These are phyloP conservation scores for Sclerotinia subarctica DNA, from an alignment of 2,329 filamentous ascomycete species.

Conservation along the genomic window DNA sequence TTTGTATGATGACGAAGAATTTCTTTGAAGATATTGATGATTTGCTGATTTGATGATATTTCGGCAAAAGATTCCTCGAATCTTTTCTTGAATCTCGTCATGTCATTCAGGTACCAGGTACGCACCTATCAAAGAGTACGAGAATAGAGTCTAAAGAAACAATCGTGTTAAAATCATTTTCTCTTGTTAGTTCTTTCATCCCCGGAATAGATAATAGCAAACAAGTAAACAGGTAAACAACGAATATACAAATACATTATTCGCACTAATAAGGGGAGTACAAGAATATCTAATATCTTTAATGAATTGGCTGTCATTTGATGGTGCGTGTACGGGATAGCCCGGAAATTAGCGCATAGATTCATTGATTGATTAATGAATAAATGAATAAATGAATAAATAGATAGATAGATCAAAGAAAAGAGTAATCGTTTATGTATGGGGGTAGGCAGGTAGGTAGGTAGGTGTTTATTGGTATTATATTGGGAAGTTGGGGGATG, in stretches of 20 bases:
- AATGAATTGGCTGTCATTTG: neutral
- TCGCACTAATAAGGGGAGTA: neutral
- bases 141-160: neutral
- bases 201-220: neutral
- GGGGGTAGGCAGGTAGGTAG: too few relatives aligned
- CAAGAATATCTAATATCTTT: too few relatives aligned
- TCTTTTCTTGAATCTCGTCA: neutral
- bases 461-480: neutral
- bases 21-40: slow-evolving; percentile 1
- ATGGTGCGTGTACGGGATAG: neutral
- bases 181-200: neutral
- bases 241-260: neutral
- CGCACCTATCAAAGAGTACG: neutral
- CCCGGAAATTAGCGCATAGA: neutral
- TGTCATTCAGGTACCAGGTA: neutral
- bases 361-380: neutral
- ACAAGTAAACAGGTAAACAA: neutral
- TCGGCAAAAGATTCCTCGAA: neutral
- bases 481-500: too few relatives aligned
- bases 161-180: neutral
- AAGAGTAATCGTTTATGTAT: neutral
- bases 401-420: neutral
- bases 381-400: neutral
- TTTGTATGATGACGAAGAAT: neutral
- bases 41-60: neutral